A percentile compares a stretch with the other conserved stretches of the same genome.
Conservation (phyloP, 192 early-diverging fungal species). For the Backusella liffmaniae region DNA sequence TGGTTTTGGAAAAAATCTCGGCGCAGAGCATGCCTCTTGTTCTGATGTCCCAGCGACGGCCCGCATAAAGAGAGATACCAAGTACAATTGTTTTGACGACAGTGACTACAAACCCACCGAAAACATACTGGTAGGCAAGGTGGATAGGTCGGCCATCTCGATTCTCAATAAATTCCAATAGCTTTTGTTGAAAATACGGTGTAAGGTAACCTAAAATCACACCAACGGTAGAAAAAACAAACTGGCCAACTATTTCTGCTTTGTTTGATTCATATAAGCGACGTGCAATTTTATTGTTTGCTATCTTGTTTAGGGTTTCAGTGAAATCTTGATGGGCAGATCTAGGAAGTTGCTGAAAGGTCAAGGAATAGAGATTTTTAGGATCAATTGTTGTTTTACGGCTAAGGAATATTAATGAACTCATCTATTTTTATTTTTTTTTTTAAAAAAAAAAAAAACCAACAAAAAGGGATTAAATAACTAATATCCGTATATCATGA, state of each 20-base stretch:
- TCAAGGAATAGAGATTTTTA: slow-evolving; percentile 19
- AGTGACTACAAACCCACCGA: slow-evolving; percentile 45
- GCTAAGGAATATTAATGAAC: slow-evolving; percentile 13
- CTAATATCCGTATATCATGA: background rate
- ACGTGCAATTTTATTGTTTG: background rate
- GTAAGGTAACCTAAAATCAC: slow-evolving; percentile 35
- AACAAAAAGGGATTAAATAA: background rate
- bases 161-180: slow-evolving; percentile 43
- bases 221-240: slow-evolving; percentile 10
- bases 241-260: slow-evolving; percentile 4
- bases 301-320: background rate
- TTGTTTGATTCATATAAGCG: slow-evolving; percentile 20
- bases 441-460: background rate
- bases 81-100: slow-evolving; percentile 17
- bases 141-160: slow-evolving; percentile 26
- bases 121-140: slow-evolving; percentile 56
- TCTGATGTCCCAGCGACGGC: slow-evolving; percentile 45
- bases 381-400: background rate
- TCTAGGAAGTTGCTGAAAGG: slow-evolving; percentile 14
- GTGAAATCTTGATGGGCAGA: slow-evolving; percentile 16
- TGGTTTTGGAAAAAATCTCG: slow-evolving; percentile 61
- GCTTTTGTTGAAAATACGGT: slow-evolving; percentile 44
- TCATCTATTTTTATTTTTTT: slow-evolving; percentile 19
- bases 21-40: slow-evolving; percentile 55
- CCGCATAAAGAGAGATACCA: slow-evolving; percentile 40